Percentiles rank a stretch among this genome's conserved stretches.
Conservation (phyloP, 805 yeast genomes). For the Kodamaea leandrae region DNA sequence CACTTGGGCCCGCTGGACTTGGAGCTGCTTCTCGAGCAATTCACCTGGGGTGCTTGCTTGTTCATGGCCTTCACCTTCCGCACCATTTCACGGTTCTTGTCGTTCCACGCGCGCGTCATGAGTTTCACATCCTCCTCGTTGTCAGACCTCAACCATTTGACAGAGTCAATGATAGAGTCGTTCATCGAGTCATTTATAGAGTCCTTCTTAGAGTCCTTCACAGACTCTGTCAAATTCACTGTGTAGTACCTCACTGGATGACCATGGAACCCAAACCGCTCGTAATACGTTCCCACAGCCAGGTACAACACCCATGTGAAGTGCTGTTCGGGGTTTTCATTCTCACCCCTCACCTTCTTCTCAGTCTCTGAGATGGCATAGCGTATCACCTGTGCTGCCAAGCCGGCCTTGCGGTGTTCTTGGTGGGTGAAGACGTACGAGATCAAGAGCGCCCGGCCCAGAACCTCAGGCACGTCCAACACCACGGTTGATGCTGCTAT, state of each 20-base stretch:
- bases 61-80: neutral
- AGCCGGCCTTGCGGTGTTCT: slow-evolving; percentile 28
- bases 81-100: slow-evolving; percentile 20
- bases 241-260: slow-evolving; percentile 28
- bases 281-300: slow-evolving; percentile 68
- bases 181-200: no score
- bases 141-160: slow-evolving; percentile 22
- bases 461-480: neutral
- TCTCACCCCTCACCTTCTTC: slow-evolving; percentile 25
- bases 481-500: slow-evolving; percentile 4
- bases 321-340: slow-evolving; percentile 19
- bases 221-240: no score
- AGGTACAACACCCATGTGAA: slow-evolving; percentile 56
- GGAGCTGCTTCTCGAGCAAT: neutral
- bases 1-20: neutral
- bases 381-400: slow-evolving; percentile 25
- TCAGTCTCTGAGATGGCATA: slow-evolving; percentile 33
- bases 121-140: slow-evolving; percentile 28
- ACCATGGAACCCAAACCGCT: slow-evolving; percentile 54
- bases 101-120: slow-evolving; percentile 30
- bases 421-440: slow-evolving; percentile 25
- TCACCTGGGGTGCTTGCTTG: no score
- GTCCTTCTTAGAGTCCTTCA: no score
- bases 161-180: no score
- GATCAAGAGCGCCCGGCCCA: slow-evolving; percentile 6